phyloP scores from a whole-genome alignment of 495 filamentous ascomycete species.

The Ascodesmis nigricans region DNA sequence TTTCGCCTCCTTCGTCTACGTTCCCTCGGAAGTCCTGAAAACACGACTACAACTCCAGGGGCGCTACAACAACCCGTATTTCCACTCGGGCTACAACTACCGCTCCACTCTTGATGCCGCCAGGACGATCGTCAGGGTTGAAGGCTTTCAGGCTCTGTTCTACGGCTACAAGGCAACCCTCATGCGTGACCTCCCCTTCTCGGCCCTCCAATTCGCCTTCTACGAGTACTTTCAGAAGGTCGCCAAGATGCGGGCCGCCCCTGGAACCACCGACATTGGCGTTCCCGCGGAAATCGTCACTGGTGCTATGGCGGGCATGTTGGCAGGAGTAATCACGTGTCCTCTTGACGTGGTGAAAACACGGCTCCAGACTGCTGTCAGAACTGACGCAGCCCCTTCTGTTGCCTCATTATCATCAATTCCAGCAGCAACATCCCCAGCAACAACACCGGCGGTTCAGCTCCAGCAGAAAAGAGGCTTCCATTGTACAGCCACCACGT shows the following conservation, averaged over 20 bases:
- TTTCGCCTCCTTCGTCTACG: conserved; percentile 77
- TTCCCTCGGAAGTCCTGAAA: conserved; percentile 90
- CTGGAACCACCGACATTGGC: conserved; percentile 51
- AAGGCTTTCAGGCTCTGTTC: conserved; percentile 70
- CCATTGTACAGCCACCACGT: conserved; percentile 23
- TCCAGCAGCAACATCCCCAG: conserved; percentile 14
- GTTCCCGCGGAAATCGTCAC: conserved; percentile 68
- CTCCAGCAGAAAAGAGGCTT: neutral
- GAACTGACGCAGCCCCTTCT: conserved; percentile 24
- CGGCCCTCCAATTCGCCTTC: conserved; percentile 88
- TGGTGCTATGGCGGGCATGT: conserved; percentile 73
- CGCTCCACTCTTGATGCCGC: conserved; percentile 54
- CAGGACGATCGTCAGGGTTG: conserved; percentile 56
- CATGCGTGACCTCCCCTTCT: conserved; percentile 86
- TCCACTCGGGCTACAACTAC: conserved; percentile 88
- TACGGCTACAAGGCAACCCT: conserved; percentile 89
- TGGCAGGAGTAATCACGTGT: conserved; percentile 85
- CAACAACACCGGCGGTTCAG: too few relatives aligned
- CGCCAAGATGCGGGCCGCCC: conserved; percentile 49
- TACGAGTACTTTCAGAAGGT: conserved; percentile 79
- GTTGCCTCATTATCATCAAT: conserved; percentile 7
- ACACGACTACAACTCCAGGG: conserved; percentile 88
- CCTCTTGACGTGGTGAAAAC: conserved; percentile 97
- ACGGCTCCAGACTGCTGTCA: conserved; percentile 82
- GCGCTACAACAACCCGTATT: conserved; percentile 80